Evolutionary conservation across 2,329 filamentous ascomycete genomes (phyloP).

Genomic region (Fusarium lyarnte): DNA sequence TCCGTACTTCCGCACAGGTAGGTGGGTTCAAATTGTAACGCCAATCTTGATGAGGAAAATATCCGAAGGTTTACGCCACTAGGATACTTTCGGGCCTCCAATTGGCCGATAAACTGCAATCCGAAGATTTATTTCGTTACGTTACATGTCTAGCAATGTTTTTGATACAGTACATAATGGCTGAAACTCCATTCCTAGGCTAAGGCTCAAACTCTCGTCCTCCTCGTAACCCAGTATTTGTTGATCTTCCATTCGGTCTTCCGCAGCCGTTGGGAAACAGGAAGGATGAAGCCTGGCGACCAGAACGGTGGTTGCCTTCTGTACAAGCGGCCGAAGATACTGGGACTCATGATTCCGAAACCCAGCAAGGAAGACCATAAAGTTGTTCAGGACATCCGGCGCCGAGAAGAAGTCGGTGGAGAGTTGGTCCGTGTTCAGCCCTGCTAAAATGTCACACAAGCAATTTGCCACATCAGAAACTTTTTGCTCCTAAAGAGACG

Average conservation of each 20-base stretch:
- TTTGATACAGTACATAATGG: neutral
- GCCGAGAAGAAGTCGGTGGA: neutral
- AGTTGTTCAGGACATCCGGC: slow-evolving; percentile 21
- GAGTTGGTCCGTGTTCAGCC: neutral
- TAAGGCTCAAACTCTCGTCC: neutral
- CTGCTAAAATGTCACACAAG: slow-evolving; percentile 31
- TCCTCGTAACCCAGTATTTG: neutral
- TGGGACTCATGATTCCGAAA: slow-evolving; percentile 35
- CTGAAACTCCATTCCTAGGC: neutral
- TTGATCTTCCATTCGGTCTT: neutral
- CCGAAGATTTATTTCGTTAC: too few species aligned
- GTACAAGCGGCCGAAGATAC: slow-evolving; percentile 24
- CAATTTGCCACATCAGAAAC: slow-evolving; percentile 34
- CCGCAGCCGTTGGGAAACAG: neutral
- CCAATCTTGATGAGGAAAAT: too few species aligned
- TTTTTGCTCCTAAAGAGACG: slow-evolving; percentile 33
- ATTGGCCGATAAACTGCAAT: too few species aligned
- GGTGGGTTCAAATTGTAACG: too few species aligned
- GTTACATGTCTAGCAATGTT: too few species aligned
- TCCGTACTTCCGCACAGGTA: too few species aligned
- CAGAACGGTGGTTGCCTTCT: slow-evolving; percentile 1
- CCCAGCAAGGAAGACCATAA: slow-evolving; percentile 30
- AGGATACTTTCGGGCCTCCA: too few species aligned
- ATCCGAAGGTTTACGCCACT: too few species aligned
- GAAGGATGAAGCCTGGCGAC: slow-evolving; percentile 3